A percentile compares a stretch with the other conserved stretches of the same genome.
Conservation (phyloP, 441 rosid species). For the Gossypium schwendimanii region DNA sequence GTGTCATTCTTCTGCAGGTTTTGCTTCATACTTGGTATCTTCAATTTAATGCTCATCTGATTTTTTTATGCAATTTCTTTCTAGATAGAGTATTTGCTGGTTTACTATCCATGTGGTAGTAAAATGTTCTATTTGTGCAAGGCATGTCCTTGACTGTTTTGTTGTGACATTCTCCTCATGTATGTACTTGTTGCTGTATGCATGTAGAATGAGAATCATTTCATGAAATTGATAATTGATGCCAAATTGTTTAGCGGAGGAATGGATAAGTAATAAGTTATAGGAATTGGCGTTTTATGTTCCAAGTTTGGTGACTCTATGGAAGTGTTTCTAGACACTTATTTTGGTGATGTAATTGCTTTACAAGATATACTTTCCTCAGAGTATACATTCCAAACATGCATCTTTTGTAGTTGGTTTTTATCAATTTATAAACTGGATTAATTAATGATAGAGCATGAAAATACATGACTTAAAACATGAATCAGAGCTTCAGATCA, state of each 20-base stretch:
- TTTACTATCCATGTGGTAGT: constrained; percentile 1
- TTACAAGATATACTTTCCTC: neutral
- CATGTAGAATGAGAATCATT: neutral
- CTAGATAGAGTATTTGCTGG: constrained; percentile 5
- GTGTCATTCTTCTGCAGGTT: constrained; percentile 95
- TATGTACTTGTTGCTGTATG: neutral
- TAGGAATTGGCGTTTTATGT: neutral
- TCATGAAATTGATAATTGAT: neutral
- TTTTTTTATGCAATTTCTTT: constrained; percentile 8
- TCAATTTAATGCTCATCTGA: constrained; percentile 20
- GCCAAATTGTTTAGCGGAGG: constrained; percentile 6
- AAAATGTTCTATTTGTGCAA: neutral
- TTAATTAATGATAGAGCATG: neutral
- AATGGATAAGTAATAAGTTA: neutral
- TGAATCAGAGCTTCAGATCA: neutral
- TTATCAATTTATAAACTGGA: neutral
- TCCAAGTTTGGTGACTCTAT: neutral
- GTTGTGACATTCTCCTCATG: neutral
- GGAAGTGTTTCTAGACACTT: neutral
- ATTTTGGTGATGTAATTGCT: constrained; percentile 4
- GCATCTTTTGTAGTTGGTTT: neutral
- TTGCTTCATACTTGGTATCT: constrained; percentile 28
- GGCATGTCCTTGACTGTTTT: neutral
- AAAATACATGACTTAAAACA: neutral
- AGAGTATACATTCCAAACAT: neutral